These are phyloP conservation scores for Rhodotorula sphaerocarpa DNA, from an alignment of 768 basidiomycete genomes.

Conservation along the genomic window DNA sequence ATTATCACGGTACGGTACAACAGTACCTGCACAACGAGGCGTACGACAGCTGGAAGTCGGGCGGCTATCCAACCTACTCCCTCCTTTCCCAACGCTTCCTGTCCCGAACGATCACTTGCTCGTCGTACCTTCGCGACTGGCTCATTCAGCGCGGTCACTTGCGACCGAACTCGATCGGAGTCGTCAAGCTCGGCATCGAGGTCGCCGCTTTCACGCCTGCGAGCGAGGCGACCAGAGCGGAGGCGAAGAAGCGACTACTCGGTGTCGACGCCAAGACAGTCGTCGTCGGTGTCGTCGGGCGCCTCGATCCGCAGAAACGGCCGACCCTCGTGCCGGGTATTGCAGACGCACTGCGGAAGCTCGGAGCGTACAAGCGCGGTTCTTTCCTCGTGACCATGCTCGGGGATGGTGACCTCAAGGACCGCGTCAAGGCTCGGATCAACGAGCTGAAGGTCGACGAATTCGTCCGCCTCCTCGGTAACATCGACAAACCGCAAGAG, in stretches of 20 bases:
- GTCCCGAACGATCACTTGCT: conserved; percentile 36
- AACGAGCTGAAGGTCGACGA: conserved; percentile 1
- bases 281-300: conserved; percentile 29
- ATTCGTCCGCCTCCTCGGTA: conserved; percentile 19
- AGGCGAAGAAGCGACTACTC: conserved; percentile 9
- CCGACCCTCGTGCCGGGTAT: conserved; percentile 26
- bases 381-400: conserved; percentile 31
- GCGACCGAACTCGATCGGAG: conserved; percentile 26
- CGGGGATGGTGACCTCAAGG: conserved; percentile 26
- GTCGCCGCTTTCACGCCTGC: background rate
- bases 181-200: conserved; percentile 38
- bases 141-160: conserved; percentile 24
- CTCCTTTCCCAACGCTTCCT: conserved; percentile 35
- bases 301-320: conserved; percentile 34
- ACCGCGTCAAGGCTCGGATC: conserved; percentile 14
- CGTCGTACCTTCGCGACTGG: conserved; percentile 33
- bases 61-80: conserved; percentile 36
- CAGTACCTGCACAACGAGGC: conserved; percentile 38
- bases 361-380: background rate
- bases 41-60: conserved; percentile 37
- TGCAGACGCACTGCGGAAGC: conserved; percentile 5
- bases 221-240: background rate
- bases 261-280: conserved; percentile 10
- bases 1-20: no score
- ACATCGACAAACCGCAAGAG: background rate